Percentiles rank a stretch among this genome's conserved stretches.
These are phyloP conservation scores for Posidonia australis DNA, from an alignment of 106 monocot genomes.

Conservation along the genomic window DNA sequence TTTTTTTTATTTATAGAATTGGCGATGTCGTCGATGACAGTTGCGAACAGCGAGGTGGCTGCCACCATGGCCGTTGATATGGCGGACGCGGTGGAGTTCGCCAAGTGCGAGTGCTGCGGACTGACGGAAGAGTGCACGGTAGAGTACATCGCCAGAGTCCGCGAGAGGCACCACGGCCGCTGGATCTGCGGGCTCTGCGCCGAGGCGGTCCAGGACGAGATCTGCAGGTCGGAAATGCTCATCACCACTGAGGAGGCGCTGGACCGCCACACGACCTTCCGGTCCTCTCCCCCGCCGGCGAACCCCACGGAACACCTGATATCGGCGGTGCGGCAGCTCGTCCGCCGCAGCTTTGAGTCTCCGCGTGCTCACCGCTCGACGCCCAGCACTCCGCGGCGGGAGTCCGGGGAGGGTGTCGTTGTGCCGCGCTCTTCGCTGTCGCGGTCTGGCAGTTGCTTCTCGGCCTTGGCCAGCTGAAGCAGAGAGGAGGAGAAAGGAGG, in stretches of 20 bases:
- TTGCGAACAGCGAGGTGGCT: no score
- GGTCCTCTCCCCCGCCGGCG: conserved; percentile 17
- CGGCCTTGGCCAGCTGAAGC: no score
- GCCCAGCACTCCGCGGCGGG: no score
- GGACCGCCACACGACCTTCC: conserved; percentile 40
- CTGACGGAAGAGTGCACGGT: conserved; percentile 68
- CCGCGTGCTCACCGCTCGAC: conserved; percentile 4
- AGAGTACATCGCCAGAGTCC: conserved; percentile 39
- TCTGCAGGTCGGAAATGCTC: conserved; percentile 23
- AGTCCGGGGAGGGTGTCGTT: no score
- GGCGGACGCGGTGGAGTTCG: no score
- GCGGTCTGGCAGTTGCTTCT: no score
- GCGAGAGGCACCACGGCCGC: conserved; percentile 21
- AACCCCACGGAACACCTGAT: conserved; percentile 28
- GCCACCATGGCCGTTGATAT: no score
- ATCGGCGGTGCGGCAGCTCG: conserved; percentile 36
- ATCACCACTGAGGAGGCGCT: conserved; percentile 51
- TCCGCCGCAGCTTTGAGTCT: conserved; percentile 43
- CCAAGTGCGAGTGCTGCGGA: conserved; percentile 49
- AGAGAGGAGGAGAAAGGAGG: no score
- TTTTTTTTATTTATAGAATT: no score
- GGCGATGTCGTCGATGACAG: no score
- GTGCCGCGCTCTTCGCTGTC: no score
- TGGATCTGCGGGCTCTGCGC: conserved; percentile 71
- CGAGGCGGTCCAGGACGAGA: conserved; percentile 64